These are phyloP conservation scores for Rhizopus delemar DNA, from an alignment of 371 early-diverging fungal species.

Conservation along the genomic window DNA sequence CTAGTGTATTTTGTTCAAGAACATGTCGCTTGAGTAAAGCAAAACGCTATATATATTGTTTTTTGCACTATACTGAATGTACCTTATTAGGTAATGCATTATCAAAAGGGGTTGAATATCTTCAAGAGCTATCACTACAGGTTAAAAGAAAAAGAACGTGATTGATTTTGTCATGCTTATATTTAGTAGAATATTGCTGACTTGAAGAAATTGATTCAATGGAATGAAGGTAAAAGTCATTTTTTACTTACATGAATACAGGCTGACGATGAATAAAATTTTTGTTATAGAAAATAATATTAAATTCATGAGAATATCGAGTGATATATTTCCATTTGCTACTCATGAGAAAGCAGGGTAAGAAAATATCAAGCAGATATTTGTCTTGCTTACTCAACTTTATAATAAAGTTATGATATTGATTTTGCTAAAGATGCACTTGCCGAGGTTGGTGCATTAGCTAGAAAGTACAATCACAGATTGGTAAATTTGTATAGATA, in stretches of 20 bases:
- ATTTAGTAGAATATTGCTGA: conserved; percentile 40
- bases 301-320: conserved; percentile 51
- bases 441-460: conserved; percentile 33
- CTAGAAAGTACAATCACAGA: conserved; percentile 44
- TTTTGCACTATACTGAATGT: neutral
- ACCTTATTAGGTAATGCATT: conserved; percentile 31
- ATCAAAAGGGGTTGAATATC: conserved; percentile 46
- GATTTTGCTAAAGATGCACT: conserved; percentile 42
- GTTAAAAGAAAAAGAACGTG: conserved; percentile 10
- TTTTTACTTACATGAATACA: neutral
- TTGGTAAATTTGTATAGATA: conserved; percentile 24
- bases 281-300: conserved; percentile 31
- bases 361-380: neutral
- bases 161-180: neutral
- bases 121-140: conserved; percentile 39
- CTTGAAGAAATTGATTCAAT: conserved; percentile 43
- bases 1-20: conserved; percentile 24
- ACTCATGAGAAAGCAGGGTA: conserved; percentile 48
- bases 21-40: conserved; percentile 24
- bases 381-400: neutral
- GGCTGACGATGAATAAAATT: neutral
- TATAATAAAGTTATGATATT: conserved; percentile 30
- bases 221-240: conserved; percentile 44
- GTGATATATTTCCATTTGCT: conserved; percentile 53
- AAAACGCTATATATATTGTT: neutral